Percentiles rank a stretch among this genome's conserved stretches.
Evolutionary conservation across 2,329 filamentous ascomycete genomes (phyloP).

Genomic region (Colletotrichum scovillei): DNA sequence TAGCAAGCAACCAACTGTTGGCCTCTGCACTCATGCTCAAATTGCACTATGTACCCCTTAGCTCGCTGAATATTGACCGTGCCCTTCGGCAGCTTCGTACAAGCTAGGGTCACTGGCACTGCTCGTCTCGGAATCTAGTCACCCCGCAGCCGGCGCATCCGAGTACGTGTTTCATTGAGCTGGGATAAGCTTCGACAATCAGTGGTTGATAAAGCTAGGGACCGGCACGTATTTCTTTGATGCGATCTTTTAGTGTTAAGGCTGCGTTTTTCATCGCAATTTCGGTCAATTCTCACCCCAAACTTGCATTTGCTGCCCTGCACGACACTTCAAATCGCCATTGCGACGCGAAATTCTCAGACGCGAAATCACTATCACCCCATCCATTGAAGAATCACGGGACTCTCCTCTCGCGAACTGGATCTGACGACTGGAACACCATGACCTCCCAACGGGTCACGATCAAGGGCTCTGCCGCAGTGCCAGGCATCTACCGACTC

Average conservation of each 20-base stretch:
- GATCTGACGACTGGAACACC: not conserved
- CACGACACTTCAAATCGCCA: not conserved
- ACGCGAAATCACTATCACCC: not conserved
- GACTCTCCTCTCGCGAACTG: too few relatives aligned
- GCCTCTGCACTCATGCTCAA: not conserved
- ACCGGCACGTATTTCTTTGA: not conserved
- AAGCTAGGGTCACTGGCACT: constrained; percentile 1
- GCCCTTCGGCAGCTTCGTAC: not conserved
- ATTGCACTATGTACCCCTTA: not conserved
- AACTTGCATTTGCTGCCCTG: not conserved
- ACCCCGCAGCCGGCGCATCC: constrained; percentile 19
- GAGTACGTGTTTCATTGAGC: constrained; percentile 14
- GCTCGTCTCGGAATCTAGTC: constrained; percentile 2
- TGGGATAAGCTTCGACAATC: constrained; percentile 15
- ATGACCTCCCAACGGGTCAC: not conserved
- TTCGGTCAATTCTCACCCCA: not conserved
- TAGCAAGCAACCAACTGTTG: not conserved
- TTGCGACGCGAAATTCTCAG: not conserved
- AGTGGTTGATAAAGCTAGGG: constrained; percentile 9
- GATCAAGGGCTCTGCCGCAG: constrained; percentile 36
- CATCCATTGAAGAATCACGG: too few relatives aligned
- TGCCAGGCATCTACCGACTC: constrained; percentile 47
- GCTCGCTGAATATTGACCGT: not conserved
- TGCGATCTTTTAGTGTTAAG: not conserved
- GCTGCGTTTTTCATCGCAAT: constrained; percentile 24